Evolutionary conservation across 129 eudicot species (phyloP).

Genomic region (Flaveria trinervia): DNA sequence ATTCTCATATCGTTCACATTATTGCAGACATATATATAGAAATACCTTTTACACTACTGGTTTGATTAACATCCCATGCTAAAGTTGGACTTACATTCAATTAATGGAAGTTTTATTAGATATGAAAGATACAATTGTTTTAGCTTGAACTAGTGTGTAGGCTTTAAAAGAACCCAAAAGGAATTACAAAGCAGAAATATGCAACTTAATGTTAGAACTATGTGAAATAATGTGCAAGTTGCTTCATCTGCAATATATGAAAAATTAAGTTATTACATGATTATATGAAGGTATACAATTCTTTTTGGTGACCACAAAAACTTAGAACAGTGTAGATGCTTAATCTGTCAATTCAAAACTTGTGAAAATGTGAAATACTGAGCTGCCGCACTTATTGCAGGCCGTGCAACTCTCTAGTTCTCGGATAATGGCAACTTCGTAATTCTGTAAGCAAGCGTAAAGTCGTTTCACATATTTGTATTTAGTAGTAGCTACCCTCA

Average conservation of each 20-base stretch:
- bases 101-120: constrained; percentile 1
- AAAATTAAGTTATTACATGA: neutral
- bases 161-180: constrained; percentile 11
- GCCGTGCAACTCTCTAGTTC: constrained; percentile 20
- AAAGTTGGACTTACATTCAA: constrained; percentile 5
- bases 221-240: neutral
- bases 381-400: constrained; percentile 26
- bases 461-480: constrained; percentile 24
- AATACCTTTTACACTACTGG: neutral
- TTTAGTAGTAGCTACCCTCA: constrained; percentile 20
- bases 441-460: constrained; percentile 13
- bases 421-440: neutral
- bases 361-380: constrained; percentile 15
- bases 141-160: neutral
- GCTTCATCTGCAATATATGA: neutral
- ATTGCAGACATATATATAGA: constrained; percentile 11
- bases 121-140: neutral
- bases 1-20: constrained; percentile 7
- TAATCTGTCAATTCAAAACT: constrained; percentile 19
- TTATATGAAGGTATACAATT: neutral
- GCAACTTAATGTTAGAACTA: neutral
- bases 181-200: neutral
- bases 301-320: constrained; percentile 2
- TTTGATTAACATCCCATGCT: constrained; percentile 9
- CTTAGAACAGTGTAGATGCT: constrained; percentile 7